Evolutionary conservation across 2,329 filamentous ascomycete genomes (phyloP), one percentile per base, ranked within the genome.

Genomic region (Talaromyces sp.): DNA sequence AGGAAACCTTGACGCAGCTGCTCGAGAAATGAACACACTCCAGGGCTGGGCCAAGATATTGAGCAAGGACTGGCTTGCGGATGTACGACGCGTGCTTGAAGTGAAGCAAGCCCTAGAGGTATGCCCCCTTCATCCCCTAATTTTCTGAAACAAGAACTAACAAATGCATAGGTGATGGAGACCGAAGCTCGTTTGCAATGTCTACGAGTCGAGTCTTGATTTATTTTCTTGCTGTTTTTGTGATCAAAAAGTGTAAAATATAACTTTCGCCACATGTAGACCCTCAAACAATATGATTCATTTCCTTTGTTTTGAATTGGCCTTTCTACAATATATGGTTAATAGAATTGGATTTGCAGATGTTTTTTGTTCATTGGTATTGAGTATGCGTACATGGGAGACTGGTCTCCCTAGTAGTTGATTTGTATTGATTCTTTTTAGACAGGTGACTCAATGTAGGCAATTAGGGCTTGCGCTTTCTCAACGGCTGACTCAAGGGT

Each of bases 101-200:
- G 95, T 98, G 69, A 89, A 91, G 80, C 95, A 99, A 82, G 95
- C 95, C 73, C 84, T 99, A 73, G 95, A 99, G 79, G 95, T 97
- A 80, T 88, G 89, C 86, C 69, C 43, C 2, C 2, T 22, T 39
- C 59, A 47, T 39, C 45, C 52, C 14, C 24, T 45, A 62, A 47
- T 41, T 37, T 24, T 10, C 7, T 24, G 19, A 6, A 27, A 3
- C 11, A 10, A 13, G 8, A 22, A 31, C 62, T 64, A 62, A 66
- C 43, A 27, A n/a, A 60, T 64, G 59, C 50, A 59, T 71, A 93
- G 91, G 89, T 96, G 65, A 96, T 97, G 80, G 89, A 92, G 70
- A 91, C 93, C 5, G 93, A 97, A 82, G 93, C 93, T 47, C 87
- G 93, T 72, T 83, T 97, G 72, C 91, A 95, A 81, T 96, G 91